Conservation (phyloP, 768 basidiomycete species). For the Antrodiella citrinella region DNA sequence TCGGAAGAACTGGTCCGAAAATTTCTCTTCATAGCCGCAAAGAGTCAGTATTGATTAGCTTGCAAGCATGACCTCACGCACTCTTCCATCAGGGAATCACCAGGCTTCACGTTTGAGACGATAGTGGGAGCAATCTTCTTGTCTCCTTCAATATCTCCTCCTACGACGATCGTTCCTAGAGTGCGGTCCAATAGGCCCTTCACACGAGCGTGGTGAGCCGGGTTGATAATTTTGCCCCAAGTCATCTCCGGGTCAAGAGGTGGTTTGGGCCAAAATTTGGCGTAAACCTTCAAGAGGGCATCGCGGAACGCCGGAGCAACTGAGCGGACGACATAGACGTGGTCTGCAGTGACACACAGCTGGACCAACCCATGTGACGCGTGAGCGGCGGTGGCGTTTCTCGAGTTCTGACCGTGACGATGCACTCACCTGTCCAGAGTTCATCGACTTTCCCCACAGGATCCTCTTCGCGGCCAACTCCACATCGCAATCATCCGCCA, state of each 20-base stretch:
- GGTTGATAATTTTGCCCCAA: conserved; percentile 43
- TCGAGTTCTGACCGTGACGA: neutral
- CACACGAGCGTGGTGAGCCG: conserved; percentile 46
- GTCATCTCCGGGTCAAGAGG: conserved; percentile 29
- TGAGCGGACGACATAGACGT: conserved; percentile 32
- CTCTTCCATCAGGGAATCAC: conserved; percentile 57
- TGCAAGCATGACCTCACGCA: conserved; percentile 19
- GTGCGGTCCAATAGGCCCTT: conserved; percentile 44
- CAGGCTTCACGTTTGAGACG: conserved; percentile 40
- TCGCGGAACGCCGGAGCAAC: conserved; percentile 38
- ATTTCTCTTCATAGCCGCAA: conserved; percentile 55
- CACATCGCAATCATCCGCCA: conserved; percentile 36
- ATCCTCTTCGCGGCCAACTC: conserved; percentile 53
- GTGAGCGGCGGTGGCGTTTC: neutral
- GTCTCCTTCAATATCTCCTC: conserved; percentile 35
- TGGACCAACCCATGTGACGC: conserved; percentile 4
- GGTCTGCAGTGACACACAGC: conserved; percentile 37
- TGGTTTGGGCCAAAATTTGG: conserved; percentile 44
- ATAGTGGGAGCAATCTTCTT: conserved; percentile 49
- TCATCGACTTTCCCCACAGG: conserved; percentile 54
- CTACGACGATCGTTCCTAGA: conserved; percentile 45
- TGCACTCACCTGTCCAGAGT: conserved; percentile 10
- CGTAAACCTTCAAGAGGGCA: conserved; percentile 34
- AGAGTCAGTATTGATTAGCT: neutral
- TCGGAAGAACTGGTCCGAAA: conserved; percentile 67